Evolutionary conservation across 495 filamentous ascomycete genomes (phyloP).

Genomic region (Aspergillus asperescens): DNA sequence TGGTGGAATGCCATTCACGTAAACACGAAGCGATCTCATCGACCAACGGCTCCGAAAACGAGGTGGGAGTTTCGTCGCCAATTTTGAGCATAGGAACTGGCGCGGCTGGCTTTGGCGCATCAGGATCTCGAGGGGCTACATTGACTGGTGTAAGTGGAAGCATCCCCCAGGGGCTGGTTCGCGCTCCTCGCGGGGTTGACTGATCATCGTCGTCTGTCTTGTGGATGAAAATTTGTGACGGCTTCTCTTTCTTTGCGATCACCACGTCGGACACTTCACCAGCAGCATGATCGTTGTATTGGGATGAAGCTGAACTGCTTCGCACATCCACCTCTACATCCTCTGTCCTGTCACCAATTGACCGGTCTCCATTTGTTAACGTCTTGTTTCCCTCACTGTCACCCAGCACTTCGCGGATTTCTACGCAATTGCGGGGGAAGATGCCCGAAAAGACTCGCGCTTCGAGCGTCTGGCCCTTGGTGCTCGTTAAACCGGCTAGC

Average conservation of each 20-base stretch:
- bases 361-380: conserved; percentile 31
- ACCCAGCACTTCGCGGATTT: conserved; percentile 69
- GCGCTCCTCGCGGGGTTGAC: conserved; percentile 29
- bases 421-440: conserved; percentile 90
- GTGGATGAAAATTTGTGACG: conserved; percentile 39
- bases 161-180: conserved; percentile 21
- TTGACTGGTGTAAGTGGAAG: conserved; percentile 36
- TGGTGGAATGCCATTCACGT: conserved; percentile 96
- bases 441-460: conserved; percentile 95
- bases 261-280: conserved; percentile 38
- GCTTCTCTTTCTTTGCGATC: conserved; percentile 39
- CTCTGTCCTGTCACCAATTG: conserved; percentile 23
- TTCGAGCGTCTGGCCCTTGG: conserved; percentile 88
- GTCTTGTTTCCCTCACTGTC: conserved; percentile 45
- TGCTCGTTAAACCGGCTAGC: conserved; percentile 84
- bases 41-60: conserved; percentile 81
- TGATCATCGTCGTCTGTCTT: conserved; percentile 33
- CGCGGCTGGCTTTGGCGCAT: conserved; percentile 72
- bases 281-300: conserved; percentile 23
- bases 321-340: conserved; percentile 18
- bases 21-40: conserved; percentile 96
- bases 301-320: conserved; percentile 28
- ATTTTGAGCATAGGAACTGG: conserved; percentile 97
- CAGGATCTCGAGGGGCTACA: conserved; percentile 40
- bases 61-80: conserved; percentile 91